Evolutionary conservation across 768 basidiomycete species (phyloP).

Genomic region (Suillus discolor): DNA sequence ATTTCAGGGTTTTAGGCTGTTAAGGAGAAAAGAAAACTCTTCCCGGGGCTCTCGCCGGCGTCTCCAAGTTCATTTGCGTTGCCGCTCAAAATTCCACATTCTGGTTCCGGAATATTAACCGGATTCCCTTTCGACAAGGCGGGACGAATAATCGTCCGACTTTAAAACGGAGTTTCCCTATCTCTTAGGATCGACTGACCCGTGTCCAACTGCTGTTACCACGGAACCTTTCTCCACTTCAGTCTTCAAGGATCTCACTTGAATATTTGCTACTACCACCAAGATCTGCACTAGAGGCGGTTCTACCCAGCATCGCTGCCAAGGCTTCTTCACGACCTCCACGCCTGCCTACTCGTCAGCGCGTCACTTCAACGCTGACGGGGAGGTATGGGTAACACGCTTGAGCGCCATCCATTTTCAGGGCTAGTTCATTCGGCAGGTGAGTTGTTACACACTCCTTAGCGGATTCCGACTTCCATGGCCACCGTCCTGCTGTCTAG

Average conservation of each 20-base stretch:
- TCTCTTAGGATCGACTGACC: conserved; percentile 85
- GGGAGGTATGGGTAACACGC: conserved; percentile 75
- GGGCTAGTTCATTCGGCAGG: conserved; percentile 90
- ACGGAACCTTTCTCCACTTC: conserved; percentile 89
- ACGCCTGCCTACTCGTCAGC: conserved; percentile 75
- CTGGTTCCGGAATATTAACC: conserved; percentile 80
- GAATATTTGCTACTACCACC: conserved; percentile 90
- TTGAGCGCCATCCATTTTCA: conserved; percentile 92
- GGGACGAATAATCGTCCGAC: conserved; percentile 61
- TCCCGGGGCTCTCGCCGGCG: conserved; percentile 70
- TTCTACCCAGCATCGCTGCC: conserved; percentile 74
- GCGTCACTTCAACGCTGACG: conserved; percentile 61
- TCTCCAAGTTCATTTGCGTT: conserved; percentile 69
- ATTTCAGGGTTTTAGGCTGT: conserved; percentile 74
- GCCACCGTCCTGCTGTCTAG: conserved; percentile 88
- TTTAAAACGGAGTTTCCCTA: conserved; percentile 77
- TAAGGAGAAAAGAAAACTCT: conserved; percentile 82
- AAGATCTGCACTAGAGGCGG: conserved; percentile 86
- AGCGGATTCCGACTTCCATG: conserved; percentile 86
- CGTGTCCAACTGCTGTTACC: conserved; percentile 87
- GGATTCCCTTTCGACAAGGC: conserved; percentile 77
- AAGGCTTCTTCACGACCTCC: conserved; percentile 81
- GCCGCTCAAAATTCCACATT: conserved; percentile 68
- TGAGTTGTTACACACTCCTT: conserved; percentile 90
- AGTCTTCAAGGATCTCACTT: conserved; percentile 86